Conservation (phyloP, 352 stramenopile genomes). For the Globisporangium alternatum region DNA sequence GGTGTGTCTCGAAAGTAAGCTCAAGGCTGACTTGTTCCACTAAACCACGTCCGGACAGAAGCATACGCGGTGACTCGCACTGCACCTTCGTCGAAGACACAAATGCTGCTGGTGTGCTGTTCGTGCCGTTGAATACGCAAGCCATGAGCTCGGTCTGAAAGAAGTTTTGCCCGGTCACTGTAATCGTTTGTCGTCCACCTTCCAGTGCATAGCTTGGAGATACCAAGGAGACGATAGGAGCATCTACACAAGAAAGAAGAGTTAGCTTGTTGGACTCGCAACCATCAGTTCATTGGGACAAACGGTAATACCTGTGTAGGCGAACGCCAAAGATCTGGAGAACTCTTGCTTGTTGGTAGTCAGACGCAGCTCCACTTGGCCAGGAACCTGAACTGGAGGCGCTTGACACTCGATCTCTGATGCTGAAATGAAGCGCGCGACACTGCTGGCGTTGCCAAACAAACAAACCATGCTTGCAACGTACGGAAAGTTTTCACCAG, state of each 20-base stretch:
- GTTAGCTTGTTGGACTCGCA: neutral
- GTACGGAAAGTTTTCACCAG: conserved; percentile 29
- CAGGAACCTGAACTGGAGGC: conserved; percentile 8
- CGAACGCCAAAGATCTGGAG: conserved; percentile 32
- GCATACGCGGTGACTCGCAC: conserved; percentile 29
- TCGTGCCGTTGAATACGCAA: conserved; percentile 42
- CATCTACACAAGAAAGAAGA: conserved; percentile 26
- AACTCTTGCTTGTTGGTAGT: conserved; percentile 60
- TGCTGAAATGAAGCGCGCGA: conserved; percentile 25
- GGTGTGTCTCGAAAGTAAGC: conserved; percentile 26
- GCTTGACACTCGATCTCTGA: conserved; percentile 25
- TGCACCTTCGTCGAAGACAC: conserved; percentile 24
- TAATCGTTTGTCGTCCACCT: conserved; percentile 22
- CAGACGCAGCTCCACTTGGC: conserved; percentile 35
- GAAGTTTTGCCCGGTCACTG: conserved; percentile 35
- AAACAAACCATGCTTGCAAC: conserved; percentile 26
- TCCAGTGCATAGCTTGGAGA: conserved; percentile 26
- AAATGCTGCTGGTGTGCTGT: conserved; percentile 23
- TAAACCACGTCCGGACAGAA: neutral
- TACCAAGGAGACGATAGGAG: conserved; percentile 28
- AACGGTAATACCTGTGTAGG: conserved; percentile 39
- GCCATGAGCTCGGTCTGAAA: conserved; percentile 21
- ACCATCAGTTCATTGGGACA: neutral
- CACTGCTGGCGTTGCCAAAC: conserved; percentile 28
- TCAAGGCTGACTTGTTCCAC: conserved; percentile 18